Evolutionary conservation across 257 asterid species (phyloP).

Genomic region (Primulina eburnea): DNA sequence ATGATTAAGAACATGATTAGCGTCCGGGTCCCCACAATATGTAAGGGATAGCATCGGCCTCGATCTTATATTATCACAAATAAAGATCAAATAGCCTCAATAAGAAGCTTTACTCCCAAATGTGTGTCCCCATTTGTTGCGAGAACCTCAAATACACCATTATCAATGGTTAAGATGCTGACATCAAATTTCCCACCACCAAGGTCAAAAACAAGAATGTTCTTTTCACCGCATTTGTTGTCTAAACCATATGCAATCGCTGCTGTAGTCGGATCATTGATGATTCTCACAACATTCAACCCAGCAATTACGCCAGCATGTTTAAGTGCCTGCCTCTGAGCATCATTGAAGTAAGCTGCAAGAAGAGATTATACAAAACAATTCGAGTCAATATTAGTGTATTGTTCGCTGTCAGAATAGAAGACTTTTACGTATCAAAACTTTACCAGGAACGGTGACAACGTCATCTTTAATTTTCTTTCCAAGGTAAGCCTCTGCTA

Average conservation of each 20-base stretch:
- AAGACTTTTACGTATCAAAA: background rate
- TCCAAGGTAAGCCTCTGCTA: conserved; percentile 88
- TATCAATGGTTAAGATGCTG: conserved; percentile 90
- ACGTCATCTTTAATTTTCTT: conserved; percentile 90
- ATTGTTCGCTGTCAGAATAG: background rate
- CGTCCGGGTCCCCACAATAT: too few relatives aligned
- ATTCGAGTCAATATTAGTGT: conserved; percentile 14
- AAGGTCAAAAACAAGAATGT: conserved; percentile 90
- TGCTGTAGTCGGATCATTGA: conserved; percentile 94
- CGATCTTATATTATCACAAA: background rate
- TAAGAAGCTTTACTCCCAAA: conserved; percentile 70
- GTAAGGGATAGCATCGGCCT: too few relatives aligned
- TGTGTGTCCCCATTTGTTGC: conserved; percentile 96
- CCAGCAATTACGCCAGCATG: conserved; percentile 95
- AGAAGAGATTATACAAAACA: background rate
- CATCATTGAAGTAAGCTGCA: conserved; percentile 93
- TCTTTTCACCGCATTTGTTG: conserved; percentile 91
- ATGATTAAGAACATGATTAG: too few relatives aligned
- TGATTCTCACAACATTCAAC: conserved; percentile 82
- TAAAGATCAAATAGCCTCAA: conserved; percentile 5
- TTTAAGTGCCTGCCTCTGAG: conserved; percentile 94
- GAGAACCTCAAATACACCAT: conserved; percentile 96
- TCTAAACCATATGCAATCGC: conserved; percentile 94
- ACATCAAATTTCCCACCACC: conserved; percentile 99
- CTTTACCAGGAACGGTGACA: conserved; percentile 85